Evolutionary conservation across 2,329 filamentous ascomycete species (phyloP), one percentile per base, ranked within the genome.

Genomic region (Chalaropsis ovoidea): DNA sequence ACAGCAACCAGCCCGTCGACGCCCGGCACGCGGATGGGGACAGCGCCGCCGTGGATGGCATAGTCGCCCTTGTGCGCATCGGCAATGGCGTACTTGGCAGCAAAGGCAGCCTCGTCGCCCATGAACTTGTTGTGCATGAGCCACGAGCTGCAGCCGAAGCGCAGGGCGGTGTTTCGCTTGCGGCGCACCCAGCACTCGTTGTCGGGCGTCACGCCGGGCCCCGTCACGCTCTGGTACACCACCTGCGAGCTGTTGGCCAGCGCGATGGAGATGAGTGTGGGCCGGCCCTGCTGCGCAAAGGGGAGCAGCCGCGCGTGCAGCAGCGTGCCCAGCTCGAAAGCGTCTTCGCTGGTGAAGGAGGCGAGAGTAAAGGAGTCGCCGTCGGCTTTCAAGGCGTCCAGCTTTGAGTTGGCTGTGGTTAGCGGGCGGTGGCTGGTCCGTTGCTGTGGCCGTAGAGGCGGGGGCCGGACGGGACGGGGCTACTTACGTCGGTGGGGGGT

Each of bases 1-100:
- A 90, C 85, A 0, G 83, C 89, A 8, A 91, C 85, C 2, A 90
- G 76, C 0, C 88, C 89, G 75, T 92, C 88, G 0, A 92, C 87
- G 0, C 87, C 87, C 64, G 77, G 77, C 6, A 93, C 88, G 7
- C 84, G 79, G 41, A 93, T 81, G 0, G 89, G 89, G 69, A 89
- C 84, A 0, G 80, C 89, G 24, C 89, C 89, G 0, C 89, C 89
- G 74, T 92, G 88, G 68, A 91, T 88, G 0, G 88, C 88, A 77
- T 88, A 93, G 41, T 82, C 77, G 64, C 80, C 78, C 1, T 80
- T 81, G 17, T 79, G 78, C 62, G 80, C 80, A 49, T 77, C 75
- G 5, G 81, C 80, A 71, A 92, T 76, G 42, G 80, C 84, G 71
- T 82, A 88, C 72, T 87, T 87, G 41, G 79, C 78, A 49, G 80